These are phyloP conservation scores for Stagonosporopsis chrysanthemi DNA, from an alignment of 2,329 filamentous ascomycete genomes.

Conservation along the genomic window DNA sequence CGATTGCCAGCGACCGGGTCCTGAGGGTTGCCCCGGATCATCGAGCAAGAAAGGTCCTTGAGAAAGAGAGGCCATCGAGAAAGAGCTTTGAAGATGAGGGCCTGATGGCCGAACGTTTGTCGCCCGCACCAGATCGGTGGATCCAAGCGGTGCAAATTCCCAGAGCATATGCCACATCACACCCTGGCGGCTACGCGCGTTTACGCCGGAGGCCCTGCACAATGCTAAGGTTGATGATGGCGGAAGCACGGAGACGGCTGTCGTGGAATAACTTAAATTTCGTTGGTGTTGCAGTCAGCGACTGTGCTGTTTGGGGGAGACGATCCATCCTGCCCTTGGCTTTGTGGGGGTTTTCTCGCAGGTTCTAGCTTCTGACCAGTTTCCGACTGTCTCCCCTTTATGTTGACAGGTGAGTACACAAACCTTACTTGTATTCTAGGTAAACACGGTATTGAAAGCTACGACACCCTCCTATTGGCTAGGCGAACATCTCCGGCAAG, in stretches of 20 bases:
- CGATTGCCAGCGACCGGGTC: neutral
- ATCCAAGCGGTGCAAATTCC: neutral
- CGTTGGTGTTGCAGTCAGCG: neutral
- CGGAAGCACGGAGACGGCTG: neutral
- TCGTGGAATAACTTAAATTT: neutral
- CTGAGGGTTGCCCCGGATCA: neutral
- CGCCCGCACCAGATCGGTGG: neutral
- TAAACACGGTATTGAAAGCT: conserved; percentile 1
- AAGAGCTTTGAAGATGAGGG: neutral
- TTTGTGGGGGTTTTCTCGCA: conserved; percentile 1
- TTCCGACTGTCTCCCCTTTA: neutral
- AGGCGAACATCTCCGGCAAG: conserved; percentile 15
- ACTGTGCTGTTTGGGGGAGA: neutral
- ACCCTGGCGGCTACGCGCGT: neutral
- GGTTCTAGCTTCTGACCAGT: neutral
- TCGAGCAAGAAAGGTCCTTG: neutral
- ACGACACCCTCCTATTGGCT: conserved; percentile 16
- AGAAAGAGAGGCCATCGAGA: neutral
- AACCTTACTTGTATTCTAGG: neutral
- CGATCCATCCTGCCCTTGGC: neutral
- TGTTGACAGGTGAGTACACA: neutral
- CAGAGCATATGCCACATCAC: neutral
- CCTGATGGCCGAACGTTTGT: neutral
- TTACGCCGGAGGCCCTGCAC: neutral
- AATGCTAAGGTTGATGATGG: neutral